Conservation (phyloP, 2,329 filamentous ascomycete species). For the Arachnomyces sp. region DNA sequence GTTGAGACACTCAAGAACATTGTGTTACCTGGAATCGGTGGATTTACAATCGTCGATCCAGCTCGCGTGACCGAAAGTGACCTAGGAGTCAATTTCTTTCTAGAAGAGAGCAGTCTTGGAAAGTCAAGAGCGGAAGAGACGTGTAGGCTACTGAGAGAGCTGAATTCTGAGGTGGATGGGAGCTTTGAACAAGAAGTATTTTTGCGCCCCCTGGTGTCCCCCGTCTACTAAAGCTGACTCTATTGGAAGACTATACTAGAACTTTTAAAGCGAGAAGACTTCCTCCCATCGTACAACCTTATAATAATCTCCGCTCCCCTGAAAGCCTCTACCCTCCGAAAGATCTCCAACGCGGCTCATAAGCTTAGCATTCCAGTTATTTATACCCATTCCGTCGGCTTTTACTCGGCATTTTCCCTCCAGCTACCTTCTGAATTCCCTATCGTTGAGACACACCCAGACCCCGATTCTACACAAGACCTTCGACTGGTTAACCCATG, state of each 20-base stretch:
- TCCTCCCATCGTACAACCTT: constrained; percentile 47
- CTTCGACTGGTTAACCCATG: constrained; percentile 78
- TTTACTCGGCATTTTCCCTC: constrained; percentile 83
- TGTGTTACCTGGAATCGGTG: constrained; percentile 85
- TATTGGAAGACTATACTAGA: constrained; percentile 27
- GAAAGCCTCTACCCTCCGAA: constrained; percentile 43
- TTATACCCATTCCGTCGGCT: constrained; percentile 80
- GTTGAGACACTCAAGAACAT: constrained; percentile 93
- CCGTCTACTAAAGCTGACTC: constrained; percentile 5
- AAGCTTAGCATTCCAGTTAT: constrained; percentile 64
- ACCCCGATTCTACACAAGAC: constrained; percentile 75
- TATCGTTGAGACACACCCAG: constrained; percentile 92
- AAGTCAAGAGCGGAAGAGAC: constrained; percentile 71
- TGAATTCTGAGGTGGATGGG: constrained; percentile 88
- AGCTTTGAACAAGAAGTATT: constrained; percentile 55
- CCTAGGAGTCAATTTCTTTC: constrained; percentile 93
- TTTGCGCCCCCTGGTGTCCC: background rate
- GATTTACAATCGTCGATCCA: constrained; percentile 84
- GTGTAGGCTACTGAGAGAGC: constrained; percentile 67
- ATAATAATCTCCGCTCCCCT: constrained; percentile 56
- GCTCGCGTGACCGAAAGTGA: constrained; percentile 70
- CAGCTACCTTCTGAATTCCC: constrained; percentile 72
- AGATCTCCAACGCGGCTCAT: constrained; percentile 44
- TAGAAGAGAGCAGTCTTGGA: constrained; percentile 71
- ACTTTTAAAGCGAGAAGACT: constrained; percentile 30